Evolutionary conservation across 2,329 filamentous ascomycete species (phyloP), one percentile per base, ranked within the genome.

Genomic region (Colletotrichum spinosum): DNA sequence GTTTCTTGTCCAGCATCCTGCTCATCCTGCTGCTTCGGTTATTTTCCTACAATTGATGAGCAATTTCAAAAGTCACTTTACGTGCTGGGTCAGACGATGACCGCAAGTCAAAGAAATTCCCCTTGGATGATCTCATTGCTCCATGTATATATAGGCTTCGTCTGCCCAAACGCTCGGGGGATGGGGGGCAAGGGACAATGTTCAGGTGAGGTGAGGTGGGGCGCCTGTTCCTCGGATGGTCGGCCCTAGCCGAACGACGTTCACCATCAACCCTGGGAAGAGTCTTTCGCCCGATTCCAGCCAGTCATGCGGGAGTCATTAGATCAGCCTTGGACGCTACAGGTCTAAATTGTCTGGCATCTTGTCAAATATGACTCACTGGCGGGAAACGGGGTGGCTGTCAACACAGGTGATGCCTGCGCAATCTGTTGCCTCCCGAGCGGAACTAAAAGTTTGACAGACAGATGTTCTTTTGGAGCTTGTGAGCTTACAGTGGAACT

Each of bases 341-440:
- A 51, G 52, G 57, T 51, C 51, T 46, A 51, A 37, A 37, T 56
- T 39, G 51, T 48, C 46, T 65, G 51, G 57, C 50, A 17, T 65
- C 51, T 65, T 53, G 58, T 56, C 52, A 37, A 55, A 48, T 52
- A 62, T 65, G 62, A 65, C 62, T 65, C 62, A 65, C 58, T 56
- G 62, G 61, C 52, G 41, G 46, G 37, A 65, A 56, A 37, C 62
- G 62, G 62, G 52, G 57, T 25, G 62, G 57, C 53, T 56, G 41
- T 51, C 39, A 55, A 52, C n/a, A 51, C 41, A 17, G 62, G 58
- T 52, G 39, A 61, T 62, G 62, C 62, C 46, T 65, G 57, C 37
- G 52, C 13, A 62, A 44, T 41, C 58, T 33, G 48, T 56, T 55
- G 57, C 38, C 62, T 52, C 52, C 25, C 25, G 46, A 62, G 57